Percentiles rank a stretch among this genome's conserved stretches.
Evolutionary conservation across 2,329 filamentous ascomycete genomes (phyloP).

Genomic region (Phialophora verrucosa): DNA sequence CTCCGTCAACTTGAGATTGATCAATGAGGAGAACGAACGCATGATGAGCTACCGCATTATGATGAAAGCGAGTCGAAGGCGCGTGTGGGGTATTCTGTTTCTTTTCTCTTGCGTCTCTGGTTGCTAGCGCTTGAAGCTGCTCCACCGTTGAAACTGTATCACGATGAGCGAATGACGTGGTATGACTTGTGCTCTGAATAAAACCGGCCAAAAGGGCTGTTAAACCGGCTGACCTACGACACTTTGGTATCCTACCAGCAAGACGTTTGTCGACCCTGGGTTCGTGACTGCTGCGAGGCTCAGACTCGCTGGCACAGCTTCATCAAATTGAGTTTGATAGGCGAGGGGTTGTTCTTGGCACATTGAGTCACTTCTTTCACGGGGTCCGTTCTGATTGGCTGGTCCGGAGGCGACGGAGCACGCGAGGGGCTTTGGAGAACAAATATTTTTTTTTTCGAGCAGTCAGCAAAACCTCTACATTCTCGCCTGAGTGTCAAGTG

Average conservation of each 20-base stretch:
- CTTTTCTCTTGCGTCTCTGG: neutral
- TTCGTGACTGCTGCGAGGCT: neutral
- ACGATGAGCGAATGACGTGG: neutral
- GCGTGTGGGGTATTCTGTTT: conserved; percentile 9
- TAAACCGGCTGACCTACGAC: neutral
- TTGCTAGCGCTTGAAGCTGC: neutral
- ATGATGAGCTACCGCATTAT: conserved; percentile 12
- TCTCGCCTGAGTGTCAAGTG: neutral
- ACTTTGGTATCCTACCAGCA: neutral
- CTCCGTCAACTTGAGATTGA: conserved; percentile 5
- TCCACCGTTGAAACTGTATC: neutral
- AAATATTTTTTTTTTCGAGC: conserved; percentile 5
- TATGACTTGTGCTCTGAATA: neutral
- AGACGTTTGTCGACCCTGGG: neutral
- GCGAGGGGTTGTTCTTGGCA: conserved; percentile 10
- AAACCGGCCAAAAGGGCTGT: neutral
- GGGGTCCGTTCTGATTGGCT: neutral
- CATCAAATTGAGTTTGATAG: conserved; percentile 17
- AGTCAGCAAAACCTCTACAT: neutral
- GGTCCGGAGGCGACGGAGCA: neutral
- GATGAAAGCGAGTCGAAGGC: neutral
- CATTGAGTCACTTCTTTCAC: conserved; percentile 7
- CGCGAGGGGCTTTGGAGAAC: conserved; percentile 15
- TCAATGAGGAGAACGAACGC: conserved; percentile 12
- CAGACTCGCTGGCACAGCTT: neutral